Conservation (phyloP, 768 basidiomycete genomes). For the Mycena chlorophos region DNA sequence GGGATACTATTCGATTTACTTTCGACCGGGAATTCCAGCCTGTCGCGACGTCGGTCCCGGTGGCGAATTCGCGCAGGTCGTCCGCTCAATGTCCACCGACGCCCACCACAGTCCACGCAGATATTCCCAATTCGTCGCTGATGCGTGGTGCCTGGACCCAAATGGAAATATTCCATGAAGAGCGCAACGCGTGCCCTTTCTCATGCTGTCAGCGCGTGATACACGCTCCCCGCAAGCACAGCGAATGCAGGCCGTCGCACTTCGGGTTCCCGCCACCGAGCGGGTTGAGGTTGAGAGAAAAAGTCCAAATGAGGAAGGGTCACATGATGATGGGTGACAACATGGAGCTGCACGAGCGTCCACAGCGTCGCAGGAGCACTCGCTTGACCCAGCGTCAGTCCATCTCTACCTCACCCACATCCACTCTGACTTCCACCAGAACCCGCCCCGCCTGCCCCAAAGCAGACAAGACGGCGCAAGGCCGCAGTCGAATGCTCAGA, state of each 20-base stretch:
- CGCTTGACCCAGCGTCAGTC: background rate
- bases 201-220: too few relatives aligned
- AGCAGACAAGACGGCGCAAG: constrained; percentile 5
- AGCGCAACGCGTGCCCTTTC: too few relatives aligned
- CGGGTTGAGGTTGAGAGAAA: too few relatives aligned
- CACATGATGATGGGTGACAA: too few relatives aligned
- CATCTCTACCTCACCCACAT: background rate
- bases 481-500: constrained; percentile 15
- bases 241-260: too few relatives aligned
- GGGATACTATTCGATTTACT: too few relatives aligned
- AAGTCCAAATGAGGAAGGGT: too few relatives aligned
- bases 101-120: background rate
- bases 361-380: background rate
- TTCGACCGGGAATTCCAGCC: background rate
- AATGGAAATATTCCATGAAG: too few relatives aligned
- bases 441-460: background rate
- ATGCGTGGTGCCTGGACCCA: too few relatives aligned
- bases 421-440: background rate
- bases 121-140: background rate
- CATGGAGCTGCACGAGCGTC: too few relatives aligned
- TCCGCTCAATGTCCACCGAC: background rate
- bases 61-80: background rate
- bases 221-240: too few relatives aligned
- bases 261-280: too few relatives aligned
- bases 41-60: background rate